Base-by-base conservation (phyloP, 176 grass and related monocot genomes). In the Triticum timopheevii region DNA sequence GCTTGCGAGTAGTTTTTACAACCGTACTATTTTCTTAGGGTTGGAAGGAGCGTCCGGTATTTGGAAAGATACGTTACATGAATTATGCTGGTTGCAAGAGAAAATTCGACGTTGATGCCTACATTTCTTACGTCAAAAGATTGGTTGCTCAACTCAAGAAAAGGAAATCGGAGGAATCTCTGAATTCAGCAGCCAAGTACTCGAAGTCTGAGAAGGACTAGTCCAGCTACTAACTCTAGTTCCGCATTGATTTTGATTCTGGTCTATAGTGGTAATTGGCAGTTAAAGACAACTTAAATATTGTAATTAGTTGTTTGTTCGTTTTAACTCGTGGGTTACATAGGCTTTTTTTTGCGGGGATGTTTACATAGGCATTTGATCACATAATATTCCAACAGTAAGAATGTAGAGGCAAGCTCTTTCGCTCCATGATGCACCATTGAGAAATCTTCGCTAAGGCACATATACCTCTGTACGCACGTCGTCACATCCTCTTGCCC, bases 21-120 rank as follows among this genome's bases (percentile, higher is more conserved):
- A 81, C 33, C 44, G 56, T 76, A 25, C 68, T 58, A 56, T 83
- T 33, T 75, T 72, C 77, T 66, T 83, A 98, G 96, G 96, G 96
- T 28, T 98, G 96, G 96, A 98, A 98, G 80, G 96, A 95, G 86
- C 92, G 96, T 23, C 90, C 88, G 1, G 79, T 98, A 74, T 98
- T 98, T 86, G 96, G 96, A 42, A 98, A 98, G 80, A 95, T 98
- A 85, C 93, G 96, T 28, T 98, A 98, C 88, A 98, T 95, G 96
- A 98, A 95, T 65, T 98, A 90, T 9, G 92, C 91, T 65, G 96
- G 96, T 17, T 98, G 96, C 84, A 98, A 95, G 78, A 98, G 93
- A 89, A 95, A 98, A 86, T 98, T 98, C 25, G 64, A 98, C 2
- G 90, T 98, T 0, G 92, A 98, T 79, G 91, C 86, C 47, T 98